These are phyloP conservation scores for Talaromyces sp. DNA, from an alignment of 2,329 filamentous ascomycete species.

Conservation along the genomic window DNA sequence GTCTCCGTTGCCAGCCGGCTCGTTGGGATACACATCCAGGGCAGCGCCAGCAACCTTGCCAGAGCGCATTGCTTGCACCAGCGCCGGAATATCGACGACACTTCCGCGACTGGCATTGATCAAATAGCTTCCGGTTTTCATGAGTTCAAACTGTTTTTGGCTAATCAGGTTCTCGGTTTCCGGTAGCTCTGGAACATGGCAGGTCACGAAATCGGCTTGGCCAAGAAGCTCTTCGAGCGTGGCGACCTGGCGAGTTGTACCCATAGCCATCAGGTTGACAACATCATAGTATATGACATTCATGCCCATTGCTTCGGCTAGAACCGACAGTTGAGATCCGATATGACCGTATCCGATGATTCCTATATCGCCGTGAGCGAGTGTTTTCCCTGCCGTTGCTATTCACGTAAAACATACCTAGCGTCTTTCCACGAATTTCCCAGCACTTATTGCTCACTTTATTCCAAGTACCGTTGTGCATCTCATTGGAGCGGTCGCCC, in stretches of 20 bases:
- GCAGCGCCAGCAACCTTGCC: conserved; percentile 90
- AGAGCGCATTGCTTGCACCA: conserved; percentile 78
- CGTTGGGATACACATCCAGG: conserved; percentile 92
- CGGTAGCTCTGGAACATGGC: conserved; percentile 87
- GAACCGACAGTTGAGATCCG: conserved; percentile 87
- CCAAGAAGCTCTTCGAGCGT: conserved; percentile 70
- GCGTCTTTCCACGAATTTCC: conserved; percentile 96
- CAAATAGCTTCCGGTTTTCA: conserved; percentile 89
- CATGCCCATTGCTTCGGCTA: conserved; percentile 98
- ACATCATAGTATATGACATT: conserved; percentile 96
- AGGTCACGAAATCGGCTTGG: conserved; percentile 83
- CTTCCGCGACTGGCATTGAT: conserved; percentile 94
- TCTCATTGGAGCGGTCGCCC: conserved; percentile 84
- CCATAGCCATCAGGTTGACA: conserved; percentile 87
- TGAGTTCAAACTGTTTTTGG: conserved; percentile 68
- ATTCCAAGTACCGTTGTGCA: conserved; percentile 95
- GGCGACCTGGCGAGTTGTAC: conserved; percentile 76
- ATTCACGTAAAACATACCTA: conserved; percentile 51
- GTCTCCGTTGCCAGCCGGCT: conserved; percentile 88
- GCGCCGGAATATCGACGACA: conserved; percentile 87
- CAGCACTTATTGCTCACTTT: conserved; percentile 96
- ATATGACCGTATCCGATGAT: conserved; percentile 98
- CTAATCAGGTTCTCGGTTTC: conserved; percentile 94
- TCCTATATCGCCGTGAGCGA: conserved; percentile 39
- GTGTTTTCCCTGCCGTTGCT: neutral